Evolutionary conservation across 2,329 filamentous ascomycete genomes (phyloP), one percentile per base, ranked within the genome.

Genomic region (Epichloe bromicola): DNA sequence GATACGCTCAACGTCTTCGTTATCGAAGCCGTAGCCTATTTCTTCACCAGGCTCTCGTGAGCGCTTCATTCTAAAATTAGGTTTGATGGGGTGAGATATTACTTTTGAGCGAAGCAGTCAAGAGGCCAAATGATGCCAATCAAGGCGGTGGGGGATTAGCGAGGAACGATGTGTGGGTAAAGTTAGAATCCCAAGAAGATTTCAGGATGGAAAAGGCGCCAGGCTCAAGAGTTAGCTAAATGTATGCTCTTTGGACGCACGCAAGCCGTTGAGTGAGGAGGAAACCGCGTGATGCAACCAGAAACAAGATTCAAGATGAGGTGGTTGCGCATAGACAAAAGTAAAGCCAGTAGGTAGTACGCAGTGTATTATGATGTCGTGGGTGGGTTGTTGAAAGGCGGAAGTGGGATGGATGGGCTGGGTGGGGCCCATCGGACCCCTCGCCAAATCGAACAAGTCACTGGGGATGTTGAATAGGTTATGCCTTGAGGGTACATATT

Each of bases 1-100:
- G 54, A 51, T 52, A 51, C 51, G 54, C 52, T 51, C 53, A 33
- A 57, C 15, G 37, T 38, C 50, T 36, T 26, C 43, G 43, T 40
- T 37, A 6, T 50, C 54, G 48, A 59, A 58, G 53, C 62, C 60
- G 51, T 58, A 56, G 57, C 67, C 63, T 64, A 64, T 54, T 57
- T 70, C 67, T 62, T 76, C 73, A 65, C 78, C 74, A 59, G 70
- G 68, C 70, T 78, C 76, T 69, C 78, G 76, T 75, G 76, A 76
- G 70, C 78, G 78, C 73, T 81, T 81, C 78, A 81, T 81, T 63
- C 64, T 68, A 53, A 40, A 12, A 30, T 20, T 30, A 42, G 37
- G 41, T 38, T 49, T 48, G 47, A 17, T 50, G 36, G 46, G 53
- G 51, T 14, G 38, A 47, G 33, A 34, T 50, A 53, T 51, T 52